Evolutionary conservation across 495 filamentous ascomycete species (phyloP).

Genomic region (Penicillium malachiteum): DNA sequence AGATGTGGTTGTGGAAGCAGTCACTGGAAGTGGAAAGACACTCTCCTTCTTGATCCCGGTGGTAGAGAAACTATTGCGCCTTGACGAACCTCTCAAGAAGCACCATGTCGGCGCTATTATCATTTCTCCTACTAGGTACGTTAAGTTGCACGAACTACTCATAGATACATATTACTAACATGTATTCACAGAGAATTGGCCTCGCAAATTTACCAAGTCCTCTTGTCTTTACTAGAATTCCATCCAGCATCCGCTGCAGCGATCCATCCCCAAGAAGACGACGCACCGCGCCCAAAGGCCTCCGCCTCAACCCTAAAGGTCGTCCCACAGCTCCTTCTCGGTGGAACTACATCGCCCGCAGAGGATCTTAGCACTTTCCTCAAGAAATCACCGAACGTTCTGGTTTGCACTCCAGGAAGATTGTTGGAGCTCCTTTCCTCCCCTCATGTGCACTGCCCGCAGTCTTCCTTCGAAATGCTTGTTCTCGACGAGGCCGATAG

Average conservation of each 20-base stretch:
- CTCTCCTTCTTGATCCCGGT: constrained; percentile 87
- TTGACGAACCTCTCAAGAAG: constrained; percentile 75
- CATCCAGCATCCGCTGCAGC: constrained; percentile 72
- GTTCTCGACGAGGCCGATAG: constrained; percentile 95
- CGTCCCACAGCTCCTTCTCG: constrained; percentile 85
- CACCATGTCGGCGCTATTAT: constrained; percentile 89
- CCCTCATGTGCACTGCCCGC: constrained; percentile 84
- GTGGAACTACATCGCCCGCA: constrained; percentile 75
- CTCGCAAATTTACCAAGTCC: constrained; percentile 82
- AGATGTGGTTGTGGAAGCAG: constrained; percentile 95
- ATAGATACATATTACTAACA: constrained; percentile 11
- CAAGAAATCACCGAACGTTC: constrained; percentile 74
- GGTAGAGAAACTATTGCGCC: constrained; percentile 75
- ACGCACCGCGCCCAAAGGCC: constrained; percentile 52
- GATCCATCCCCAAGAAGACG: constrained; percentile 53
- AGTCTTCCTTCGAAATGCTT: constrained; percentile 84
- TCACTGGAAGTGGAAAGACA: constrained; percentile 95
- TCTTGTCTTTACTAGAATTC: constrained; percentile 73
- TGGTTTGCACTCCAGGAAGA: constrained; percentile 86
- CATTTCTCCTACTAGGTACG: constrained; percentile 78
- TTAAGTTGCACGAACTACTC: not conserved
- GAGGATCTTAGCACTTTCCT: constrained; percentile 85
- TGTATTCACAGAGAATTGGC: constrained; percentile 69
- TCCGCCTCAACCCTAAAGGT: constrained; percentile 56
- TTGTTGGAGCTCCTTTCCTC: constrained; percentile 85